These are phyloP conservation scores for Lepidopterella palustris DNA, from an alignment of 495 filamentous ascomycete species.

Conservation along the genomic window DNA sequence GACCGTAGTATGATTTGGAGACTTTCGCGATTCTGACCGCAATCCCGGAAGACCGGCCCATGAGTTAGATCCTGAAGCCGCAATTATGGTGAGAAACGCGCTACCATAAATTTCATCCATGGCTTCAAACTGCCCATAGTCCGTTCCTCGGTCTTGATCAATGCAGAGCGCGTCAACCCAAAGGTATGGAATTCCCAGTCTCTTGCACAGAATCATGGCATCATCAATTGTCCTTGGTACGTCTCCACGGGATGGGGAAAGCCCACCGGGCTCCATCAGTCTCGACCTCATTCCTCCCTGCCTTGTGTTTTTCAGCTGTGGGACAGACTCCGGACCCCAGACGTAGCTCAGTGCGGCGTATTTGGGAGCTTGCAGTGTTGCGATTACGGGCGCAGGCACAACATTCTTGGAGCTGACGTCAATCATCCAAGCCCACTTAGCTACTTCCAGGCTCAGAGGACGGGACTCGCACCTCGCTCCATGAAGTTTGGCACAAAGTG, in stretches of 20 bases:
- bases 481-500: too few species aligned
- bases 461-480: too few species aligned
- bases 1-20: neutral
- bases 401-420: neutral
- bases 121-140: neutral
- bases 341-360: neutral
- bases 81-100: neutral
- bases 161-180: neutral
- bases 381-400: neutral
- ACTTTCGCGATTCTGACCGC: neutral
- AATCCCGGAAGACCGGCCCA: neutral
- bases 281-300: neutral
- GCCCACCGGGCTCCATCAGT: neutral
- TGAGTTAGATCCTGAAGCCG: neutral
- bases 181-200: neutral
- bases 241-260: neutral
- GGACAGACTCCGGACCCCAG: neutral
- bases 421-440: too few species aligned
- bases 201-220: neutral
- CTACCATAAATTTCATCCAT: neutral
- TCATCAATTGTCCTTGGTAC: neutral
- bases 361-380: neutral
- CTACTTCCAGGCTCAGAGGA: too few species aligned
- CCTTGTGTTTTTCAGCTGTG: neutral
- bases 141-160: neutral